Conservation (phyloP, 2,329 filamentous ascomycete species). For the Sporothrix pseudoabietina region DNA sequence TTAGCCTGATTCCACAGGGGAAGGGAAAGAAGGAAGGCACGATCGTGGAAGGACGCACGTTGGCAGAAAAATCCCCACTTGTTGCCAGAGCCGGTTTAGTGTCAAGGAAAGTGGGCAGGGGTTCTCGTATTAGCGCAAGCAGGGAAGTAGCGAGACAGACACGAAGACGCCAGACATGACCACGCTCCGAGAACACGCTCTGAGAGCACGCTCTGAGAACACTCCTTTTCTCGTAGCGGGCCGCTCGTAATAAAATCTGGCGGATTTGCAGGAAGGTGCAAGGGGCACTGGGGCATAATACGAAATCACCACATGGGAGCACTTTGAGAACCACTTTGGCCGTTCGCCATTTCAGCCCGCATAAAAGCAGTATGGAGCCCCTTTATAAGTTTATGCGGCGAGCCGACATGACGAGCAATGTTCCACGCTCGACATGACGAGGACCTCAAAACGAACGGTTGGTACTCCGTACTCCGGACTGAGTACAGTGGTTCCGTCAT, state of each 20-base stretch:
- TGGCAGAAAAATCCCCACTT: not conserved
- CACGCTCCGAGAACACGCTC: not conserved
- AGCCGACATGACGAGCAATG: not conserved
- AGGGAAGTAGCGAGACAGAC: conserved; percentile 11
- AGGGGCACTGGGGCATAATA: not conserved
- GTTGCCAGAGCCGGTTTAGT: not conserved
- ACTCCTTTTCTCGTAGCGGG: not conserved
- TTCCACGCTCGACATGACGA: not conserved
- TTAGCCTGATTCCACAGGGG: conserved; percentile 24
- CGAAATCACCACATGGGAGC: not conserved
- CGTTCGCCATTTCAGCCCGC: conserved; percentile 1
- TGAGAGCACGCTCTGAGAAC: not conserved
- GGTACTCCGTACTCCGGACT: not conserved
- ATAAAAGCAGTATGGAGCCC: not conserved
- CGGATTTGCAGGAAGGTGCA: not conserved
- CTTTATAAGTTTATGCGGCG: conserved; percentile 7
- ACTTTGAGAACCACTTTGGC: not conserved
- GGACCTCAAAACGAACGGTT: not conserved
- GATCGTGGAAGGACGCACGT: not conserved
- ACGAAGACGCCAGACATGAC: not conserved
- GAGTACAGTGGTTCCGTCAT: no score
- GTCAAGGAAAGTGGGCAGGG: conserved; percentile 10
- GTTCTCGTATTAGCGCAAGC: conserved; percentile 18
- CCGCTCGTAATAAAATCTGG: not conserved
- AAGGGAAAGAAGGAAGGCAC: not conserved